phyloP scores from a whole-genome alignment of 1,284 basidiomycete genomes.

The Rhodotorula sp. region DNA sequence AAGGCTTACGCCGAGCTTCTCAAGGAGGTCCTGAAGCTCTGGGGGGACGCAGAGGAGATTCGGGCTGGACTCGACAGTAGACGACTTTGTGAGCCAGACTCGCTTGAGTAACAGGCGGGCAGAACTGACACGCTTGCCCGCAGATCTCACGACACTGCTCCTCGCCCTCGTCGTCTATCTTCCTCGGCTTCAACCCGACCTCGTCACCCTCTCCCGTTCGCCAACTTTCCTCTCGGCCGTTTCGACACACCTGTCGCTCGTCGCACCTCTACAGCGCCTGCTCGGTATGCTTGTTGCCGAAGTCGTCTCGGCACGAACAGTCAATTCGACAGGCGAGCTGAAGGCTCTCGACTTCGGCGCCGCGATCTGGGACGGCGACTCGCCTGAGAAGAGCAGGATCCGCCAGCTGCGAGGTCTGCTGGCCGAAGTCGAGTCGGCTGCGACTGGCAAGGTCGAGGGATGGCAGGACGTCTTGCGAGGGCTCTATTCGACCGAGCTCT shows the following conservation, averaged over 20 bases:
- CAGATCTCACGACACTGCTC: slow-evolving; percentile 63
- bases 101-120: neutral
- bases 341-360: slow-evolving; percentile 73
- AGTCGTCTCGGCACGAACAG: slow-evolving; percentile 52
- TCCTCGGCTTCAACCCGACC: slow-evolving; percentile 54
- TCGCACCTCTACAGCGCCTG: slow-evolving; percentile 72
- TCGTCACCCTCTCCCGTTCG: slow-evolving; percentile 53
- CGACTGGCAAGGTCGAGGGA: slow-evolving; percentile 13
- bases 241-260: slow-evolving; percentile 72
- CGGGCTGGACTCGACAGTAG: slow-evolving; percentile 3
- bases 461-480: slow-evolving; percentile 8
- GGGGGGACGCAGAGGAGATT: slow-evolving; percentile 13
- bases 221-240: slow-evolving; percentile 70
- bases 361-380: slow-evolving; percentile 72
- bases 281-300: slow-evolving; percentile 94
- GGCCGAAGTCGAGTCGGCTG: slow-evolving; percentile 57
- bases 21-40: neutral
- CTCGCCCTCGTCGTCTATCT: slow-evolving; percentile 65
- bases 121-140: slow-evolving; percentile 52
- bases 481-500: too few relatives aligned
- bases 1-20: slow-evolving; percentile 21
- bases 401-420: slow-evolving; percentile 53
- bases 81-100: slow-evolving; percentile 15
- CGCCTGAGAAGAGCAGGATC: slow-evolving; percentile 62
- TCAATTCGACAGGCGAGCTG: slow-evolving; percentile 48